A percentile compares a stretch with the other conserved stretches of the same genome.
phyloP scores from a whole-genome alignment of 805 yeast species.

The Starmerella potacharoeniae region DNA sequence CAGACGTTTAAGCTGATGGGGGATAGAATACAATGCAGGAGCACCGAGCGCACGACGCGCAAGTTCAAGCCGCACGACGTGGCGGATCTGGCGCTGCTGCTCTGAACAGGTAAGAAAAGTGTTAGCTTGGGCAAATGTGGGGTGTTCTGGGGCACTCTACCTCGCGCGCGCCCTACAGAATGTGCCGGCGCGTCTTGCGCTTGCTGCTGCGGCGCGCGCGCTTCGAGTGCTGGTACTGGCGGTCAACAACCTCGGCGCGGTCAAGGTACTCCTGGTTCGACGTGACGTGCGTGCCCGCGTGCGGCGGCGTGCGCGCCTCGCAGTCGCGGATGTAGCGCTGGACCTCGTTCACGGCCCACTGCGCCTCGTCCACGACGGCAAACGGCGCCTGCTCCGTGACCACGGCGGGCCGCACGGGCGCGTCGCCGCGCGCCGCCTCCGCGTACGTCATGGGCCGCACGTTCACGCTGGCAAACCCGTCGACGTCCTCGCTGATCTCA shows the following conservation, averaged over 20 bases:
- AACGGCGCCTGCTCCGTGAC: conserved; percentile 1
- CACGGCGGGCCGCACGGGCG: conserved; percentile 4
- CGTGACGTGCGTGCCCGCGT: conserved; percentile 7
- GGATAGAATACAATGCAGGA: conserved; percentile 60
- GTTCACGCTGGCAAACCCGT: conserved; percentile 38
- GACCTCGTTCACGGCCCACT: conserved; percentile 12
- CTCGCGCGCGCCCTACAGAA: too few species aligned
- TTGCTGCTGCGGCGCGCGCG: conserved; percentile 6
- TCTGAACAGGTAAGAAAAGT: background rate
- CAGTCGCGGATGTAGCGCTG: conserved; percentile 7
- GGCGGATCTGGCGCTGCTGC: conserved; percentile 37
- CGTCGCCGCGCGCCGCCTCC: conserved; percentile 31
- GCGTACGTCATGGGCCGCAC: conserved; percentile 42
- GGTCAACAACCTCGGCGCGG: background rate
- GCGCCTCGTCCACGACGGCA: conserved; percentile 11
- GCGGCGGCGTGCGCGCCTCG: background rate
- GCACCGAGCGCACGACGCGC: conserved; percentile 70
- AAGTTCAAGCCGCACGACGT: conserved; percentile 76
- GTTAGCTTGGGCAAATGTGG: background rate
- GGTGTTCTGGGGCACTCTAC: too few species aligned
- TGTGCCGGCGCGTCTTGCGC: background rate
- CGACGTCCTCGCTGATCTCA: conserved; percentile 23
- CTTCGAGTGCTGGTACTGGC: background rate
- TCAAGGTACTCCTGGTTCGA: conserved; percentile 9
- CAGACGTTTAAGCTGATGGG: conserved; percentile 60